phyloP scores from a whole-genome alignment of 2,329 filamentous ascomycete species.

The Epichloe uncinata region DNA sequence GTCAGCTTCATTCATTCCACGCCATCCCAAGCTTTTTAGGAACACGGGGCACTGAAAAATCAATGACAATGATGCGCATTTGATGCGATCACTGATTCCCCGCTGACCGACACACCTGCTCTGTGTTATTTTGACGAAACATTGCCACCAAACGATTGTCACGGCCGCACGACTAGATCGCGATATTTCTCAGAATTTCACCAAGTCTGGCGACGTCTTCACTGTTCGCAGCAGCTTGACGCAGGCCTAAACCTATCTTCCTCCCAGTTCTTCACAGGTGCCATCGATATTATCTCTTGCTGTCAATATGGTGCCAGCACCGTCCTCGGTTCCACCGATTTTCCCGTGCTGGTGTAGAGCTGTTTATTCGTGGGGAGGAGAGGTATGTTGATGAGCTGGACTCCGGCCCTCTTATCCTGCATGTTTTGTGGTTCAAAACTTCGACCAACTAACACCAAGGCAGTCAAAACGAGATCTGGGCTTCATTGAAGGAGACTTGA shows the following conservation, averaged over 20 bases:
- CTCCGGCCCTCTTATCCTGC: neutral
- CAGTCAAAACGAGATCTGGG: slow-evolving; percentile 85
- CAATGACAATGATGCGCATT: neutral
- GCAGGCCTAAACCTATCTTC: neutral
- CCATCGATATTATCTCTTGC: neutral
- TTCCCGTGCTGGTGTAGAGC: slow-evolving; percentile 90
- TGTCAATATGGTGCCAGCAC: slow-evolving; percentile 37
- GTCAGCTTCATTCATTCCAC: neutral
- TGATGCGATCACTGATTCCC: neutral
- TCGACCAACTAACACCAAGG: neutral
- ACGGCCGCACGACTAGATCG: neutral
- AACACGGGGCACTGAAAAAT: neutral
- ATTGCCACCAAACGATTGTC: neutral
- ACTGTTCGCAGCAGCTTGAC: neutral
- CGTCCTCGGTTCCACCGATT: slow-evolving; percentile 53
- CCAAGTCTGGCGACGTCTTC: neutral
- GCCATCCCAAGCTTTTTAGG: neutral
- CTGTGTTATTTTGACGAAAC: neutral
- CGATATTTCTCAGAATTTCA: neutral
- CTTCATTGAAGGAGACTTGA: slow-evolving; percentile 94
- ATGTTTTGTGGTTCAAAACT: neutral
- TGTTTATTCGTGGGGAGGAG: slow-evolving; percentile 87
- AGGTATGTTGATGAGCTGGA: slow-evolving; percentile 31
- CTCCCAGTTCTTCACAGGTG: neutral
- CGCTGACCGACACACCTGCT: neutral